A percentile compares a stretch with the other conserved stretches of the same genome.
These are phyloP conservation scores for Monilinia vaccinii-corymbosi DNA, from an alignment of 2,329 filamentous ascomycete species.

Conservation along the genomic window DNA sequence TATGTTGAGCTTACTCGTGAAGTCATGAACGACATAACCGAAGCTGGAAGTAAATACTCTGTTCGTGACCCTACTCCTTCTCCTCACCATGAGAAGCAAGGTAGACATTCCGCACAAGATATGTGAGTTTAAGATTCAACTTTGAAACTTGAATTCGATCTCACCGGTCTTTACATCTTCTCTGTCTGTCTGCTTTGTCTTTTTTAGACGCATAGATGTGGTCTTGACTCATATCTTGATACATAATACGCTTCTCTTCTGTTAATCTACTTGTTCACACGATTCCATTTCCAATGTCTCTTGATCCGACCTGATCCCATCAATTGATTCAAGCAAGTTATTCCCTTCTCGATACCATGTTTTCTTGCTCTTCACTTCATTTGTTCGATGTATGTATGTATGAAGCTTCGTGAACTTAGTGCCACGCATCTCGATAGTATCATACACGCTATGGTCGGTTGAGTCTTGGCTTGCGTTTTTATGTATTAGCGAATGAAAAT, in stretches of 20 bases:
- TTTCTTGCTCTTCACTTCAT: no score
- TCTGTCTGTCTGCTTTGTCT: background rate
- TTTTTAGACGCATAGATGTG: background rate
- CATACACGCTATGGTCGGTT: no score
- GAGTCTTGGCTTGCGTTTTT: no score
- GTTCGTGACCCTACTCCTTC: background rate
- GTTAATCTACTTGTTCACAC: background rate
- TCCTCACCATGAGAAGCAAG: background rate
- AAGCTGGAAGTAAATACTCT: constrained; percentile 5
- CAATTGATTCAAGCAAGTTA: no score
- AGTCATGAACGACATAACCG: constrained; percentile 33
- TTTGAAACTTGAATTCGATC: background rate
- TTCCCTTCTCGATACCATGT: no score
- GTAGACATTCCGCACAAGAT: background rate
- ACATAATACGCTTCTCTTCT: background rate
- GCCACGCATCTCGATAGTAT: no score
- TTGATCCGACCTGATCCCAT: no score
- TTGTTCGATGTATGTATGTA: no score
- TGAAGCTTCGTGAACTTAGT: no score
- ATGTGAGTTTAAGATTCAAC: background rate
- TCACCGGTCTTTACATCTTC: background rate
- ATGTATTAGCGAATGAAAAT: no score
- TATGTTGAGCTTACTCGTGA: constrained; percentile 74
- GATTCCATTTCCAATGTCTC: no score
- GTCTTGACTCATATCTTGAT: background rate